Percentiles rank a stretch among this genome's conserved stretches.
Evolutionary conservation across 2,329 filamentous ascomycete genomes (phyloP).

Genomic region (Cordyceps farinosa): DNA sequence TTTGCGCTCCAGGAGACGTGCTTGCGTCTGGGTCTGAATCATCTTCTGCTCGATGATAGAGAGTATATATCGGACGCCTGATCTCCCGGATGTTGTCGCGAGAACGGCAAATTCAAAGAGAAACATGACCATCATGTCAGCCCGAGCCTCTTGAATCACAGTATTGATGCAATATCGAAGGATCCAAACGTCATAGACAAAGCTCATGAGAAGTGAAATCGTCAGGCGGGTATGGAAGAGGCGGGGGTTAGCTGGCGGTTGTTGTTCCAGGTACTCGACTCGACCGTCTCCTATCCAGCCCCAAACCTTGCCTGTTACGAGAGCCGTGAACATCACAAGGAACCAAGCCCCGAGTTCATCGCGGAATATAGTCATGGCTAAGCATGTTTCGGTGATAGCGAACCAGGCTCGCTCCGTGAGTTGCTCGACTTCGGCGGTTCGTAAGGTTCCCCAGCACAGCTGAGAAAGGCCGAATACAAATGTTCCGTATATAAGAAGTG

Average conservation of each 20-base stretch:
- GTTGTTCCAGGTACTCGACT: slow-evolving; percentile 91
- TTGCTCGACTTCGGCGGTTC: slow-evolving; percentile 93
- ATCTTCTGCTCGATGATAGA: slow-evolving; percentile 75
- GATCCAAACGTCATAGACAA: slow-evolving; percentile 75
- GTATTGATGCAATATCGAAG: slow-evolving; percentile 77
- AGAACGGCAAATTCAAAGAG: slow-evolving; percentile 95
- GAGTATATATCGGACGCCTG: slow-evolving; percentile 72
- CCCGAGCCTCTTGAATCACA: slow-evolving; percentile 81
- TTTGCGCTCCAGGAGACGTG: slow-evolving; percentile 64
- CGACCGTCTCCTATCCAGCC: slow-evolving; percentile 96
- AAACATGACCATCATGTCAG: slow-evolving; percentile 99
- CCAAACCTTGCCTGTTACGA: slow-evolving; percentile 95
- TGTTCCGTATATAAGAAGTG: slow-evolving; percentile 74
- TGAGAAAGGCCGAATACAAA: slow-evolving; percentile 86
- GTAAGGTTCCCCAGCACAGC: slow-evolving; percentile 83
- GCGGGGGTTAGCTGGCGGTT: slow-evolving; percentile 82
- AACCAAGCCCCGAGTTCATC: slow-evolving; percentile 95
- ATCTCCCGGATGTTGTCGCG: slow-evolving; percentile 74
- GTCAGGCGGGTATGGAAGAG: slow-evolving; percentile 83
- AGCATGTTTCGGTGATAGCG: slow-evolving; percentile 90
- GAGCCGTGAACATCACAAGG: slow-evolving; percentile 88
- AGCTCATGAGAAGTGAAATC: slow-evolving; percentile 72
- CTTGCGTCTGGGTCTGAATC: slow-evolving; percentile 67
- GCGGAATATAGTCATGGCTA: slow-evolving; percentile 97
- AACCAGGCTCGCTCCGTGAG: slow-evolving; percentile 98